Conservation (phyloP, 1,284 basidiomycete genomes). For the Cutaneotrichosporon arboriforme region DNA sequence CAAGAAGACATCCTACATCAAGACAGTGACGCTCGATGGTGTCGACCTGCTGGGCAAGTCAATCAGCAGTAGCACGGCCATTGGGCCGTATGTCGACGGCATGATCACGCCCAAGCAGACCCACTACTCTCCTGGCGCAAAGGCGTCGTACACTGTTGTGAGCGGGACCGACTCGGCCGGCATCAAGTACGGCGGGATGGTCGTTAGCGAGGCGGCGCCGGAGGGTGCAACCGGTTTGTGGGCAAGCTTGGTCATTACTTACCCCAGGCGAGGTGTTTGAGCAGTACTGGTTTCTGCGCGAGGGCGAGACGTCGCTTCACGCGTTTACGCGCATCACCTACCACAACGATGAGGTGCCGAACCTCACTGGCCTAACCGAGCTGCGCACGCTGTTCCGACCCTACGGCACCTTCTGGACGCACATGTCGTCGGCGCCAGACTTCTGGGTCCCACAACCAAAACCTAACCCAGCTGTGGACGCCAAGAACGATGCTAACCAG, state of each 20-base stretch:
- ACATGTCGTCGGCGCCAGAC: conserved; percentile 23
- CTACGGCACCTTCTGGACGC: conserved; percentile 26
- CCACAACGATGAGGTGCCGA: conserved; percentile 15
- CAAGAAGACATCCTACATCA: conserved; percentile 12
- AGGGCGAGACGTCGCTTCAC: conserved; percentile 33
- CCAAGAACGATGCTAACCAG: conserved; percentile 7
- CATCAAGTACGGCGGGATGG: conserved; percentile 11
- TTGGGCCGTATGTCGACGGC: conserved; percentile 10
- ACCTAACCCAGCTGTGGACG: conserved; percentile 19
- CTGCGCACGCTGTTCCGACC: conserved; percentile 23
- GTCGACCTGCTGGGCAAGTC: conserved; percentile 11
- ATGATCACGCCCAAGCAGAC: conserved; percentile 14
- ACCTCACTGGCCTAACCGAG: conserved; percentile 26
- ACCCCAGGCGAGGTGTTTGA: conserved; percentile 24
- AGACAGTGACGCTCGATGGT: conserved; percentile 10
- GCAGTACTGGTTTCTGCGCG: conserved; percentile 36
- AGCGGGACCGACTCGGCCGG: conserved; percentile 10
- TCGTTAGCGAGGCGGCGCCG: conserved; percentile 8
- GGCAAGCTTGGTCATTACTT: neutral
- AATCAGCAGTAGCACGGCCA: conserved; percentile 10
- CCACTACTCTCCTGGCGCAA: neutral
- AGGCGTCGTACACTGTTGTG: neutral
- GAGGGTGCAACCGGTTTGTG: conserved; percentile 13
- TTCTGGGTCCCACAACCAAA: conserved; percentile 23
- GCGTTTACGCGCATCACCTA: conserved; percentile 26